Conservation (phyloP, 2,329 filamentous ascomycete genomes). For the Colletotrichum limetticola region DNA sequence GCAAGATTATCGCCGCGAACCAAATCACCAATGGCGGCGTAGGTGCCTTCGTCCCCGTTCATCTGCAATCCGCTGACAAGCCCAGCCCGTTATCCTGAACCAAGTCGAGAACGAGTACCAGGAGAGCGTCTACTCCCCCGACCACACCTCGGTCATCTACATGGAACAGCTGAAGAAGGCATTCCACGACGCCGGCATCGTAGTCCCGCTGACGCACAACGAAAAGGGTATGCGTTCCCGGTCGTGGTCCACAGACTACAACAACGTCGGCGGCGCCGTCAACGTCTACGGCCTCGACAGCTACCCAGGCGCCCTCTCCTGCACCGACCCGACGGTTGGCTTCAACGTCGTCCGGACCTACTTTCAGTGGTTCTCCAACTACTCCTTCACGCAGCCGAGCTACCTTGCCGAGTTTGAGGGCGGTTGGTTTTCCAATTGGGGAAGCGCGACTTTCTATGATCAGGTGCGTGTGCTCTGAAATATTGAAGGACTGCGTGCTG, state of each 20-base stretch:
- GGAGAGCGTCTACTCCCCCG: slow-evolving; percentile 60
- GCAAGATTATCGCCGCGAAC: slow-evolving; percentile 73
- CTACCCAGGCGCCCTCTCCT: slow-evolving; percentile 72
- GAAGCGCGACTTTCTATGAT: slow-evolving; percentile 60
- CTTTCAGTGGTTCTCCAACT: slow-evolving; percentile 67
- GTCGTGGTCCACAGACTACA: slow-evolving; percentile 66
- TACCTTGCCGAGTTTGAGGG: slow-evolving; percentile 65
- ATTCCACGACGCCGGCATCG: slow-evolving; percentile 73
- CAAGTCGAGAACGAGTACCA: slow-evolving; percentile 88
- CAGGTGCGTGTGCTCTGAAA: slow-evolving; percentile 36
- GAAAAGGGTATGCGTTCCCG: slow-evolving; percentile 60
- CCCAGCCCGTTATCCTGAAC: slow-evolving; percentile 77
- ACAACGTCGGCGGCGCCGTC: slow-evolving; percentile 60
- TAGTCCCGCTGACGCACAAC: slow-evolving; percentile 81
- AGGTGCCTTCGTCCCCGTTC: slow-evolving; percentile 53
- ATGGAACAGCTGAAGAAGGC: slow-evolving; percentile 68
- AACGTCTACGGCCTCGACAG: slow-evolving; percentile 67
- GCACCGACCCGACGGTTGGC: slow-evolving; percentile 62
- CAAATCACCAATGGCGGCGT: slow-evolving; percentile 84
- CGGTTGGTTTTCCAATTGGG: slow-evolving; percentile 65
- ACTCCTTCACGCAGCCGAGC: slow-evolving; percentile 63
- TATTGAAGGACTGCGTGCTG: slow-evolving; percentile 61
- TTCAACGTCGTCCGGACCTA: slow-evolving; percentile 56
- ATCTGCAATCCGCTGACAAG: slow-evolving; percentile 58
- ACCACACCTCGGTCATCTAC: slow-evolving; percentile 47